phyloP scores from a whole-genome alignment of 164 flowering plant species.

The Berberis thunbergii region DNA sequence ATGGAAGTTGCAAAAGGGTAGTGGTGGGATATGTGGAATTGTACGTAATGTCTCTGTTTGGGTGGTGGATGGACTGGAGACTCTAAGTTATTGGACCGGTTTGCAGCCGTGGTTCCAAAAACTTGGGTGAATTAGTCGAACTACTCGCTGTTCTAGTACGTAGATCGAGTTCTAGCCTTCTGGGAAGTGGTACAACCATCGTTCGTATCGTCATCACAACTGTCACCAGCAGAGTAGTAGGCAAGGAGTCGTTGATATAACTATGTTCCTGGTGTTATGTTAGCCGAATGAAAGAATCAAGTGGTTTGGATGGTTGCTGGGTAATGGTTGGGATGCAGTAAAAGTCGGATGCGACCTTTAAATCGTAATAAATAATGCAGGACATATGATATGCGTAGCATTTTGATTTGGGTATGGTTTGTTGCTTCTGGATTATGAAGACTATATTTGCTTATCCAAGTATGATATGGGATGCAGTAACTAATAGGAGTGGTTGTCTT shows the following conservation, averaged over 20 bases:
- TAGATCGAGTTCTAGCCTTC: not conserved
- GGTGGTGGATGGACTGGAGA: slow-evolving; percentile 5
- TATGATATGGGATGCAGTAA: not conserved
- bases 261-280: slow-evolving; percentile 2
- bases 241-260: slow-evolving; percentile 1
- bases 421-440: not conserved
- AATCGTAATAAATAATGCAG: not conserved
- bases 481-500: not conserved
- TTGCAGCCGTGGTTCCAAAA: not conserved
- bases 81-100: slow-evolving; percentile 2
- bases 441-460: not conserved
- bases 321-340: not conserved
- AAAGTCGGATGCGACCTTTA: not conserved
- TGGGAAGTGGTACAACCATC: slow-evolving; percentile 8
- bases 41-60: not conserved
- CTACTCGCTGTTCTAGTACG: slow-evolving; percentile 7
- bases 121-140: slow-evolving; percentile 5
- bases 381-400: not conserved
- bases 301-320: not conserved
- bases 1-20: slow-evolving; percentile 4
- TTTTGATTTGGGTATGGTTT: not conserved
- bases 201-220: not conserved
- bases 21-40: slow-evolving; percentile 1
- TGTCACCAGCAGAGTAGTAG: slow-evolving; percentile 1
- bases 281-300: slow-evolving; percentile 1